These are phyloP conservation scores for Sarocladium oryzae DNA, from an alignment of 2,329 filamentous ascomycete species.

Conservation along the genomic window DNA sequence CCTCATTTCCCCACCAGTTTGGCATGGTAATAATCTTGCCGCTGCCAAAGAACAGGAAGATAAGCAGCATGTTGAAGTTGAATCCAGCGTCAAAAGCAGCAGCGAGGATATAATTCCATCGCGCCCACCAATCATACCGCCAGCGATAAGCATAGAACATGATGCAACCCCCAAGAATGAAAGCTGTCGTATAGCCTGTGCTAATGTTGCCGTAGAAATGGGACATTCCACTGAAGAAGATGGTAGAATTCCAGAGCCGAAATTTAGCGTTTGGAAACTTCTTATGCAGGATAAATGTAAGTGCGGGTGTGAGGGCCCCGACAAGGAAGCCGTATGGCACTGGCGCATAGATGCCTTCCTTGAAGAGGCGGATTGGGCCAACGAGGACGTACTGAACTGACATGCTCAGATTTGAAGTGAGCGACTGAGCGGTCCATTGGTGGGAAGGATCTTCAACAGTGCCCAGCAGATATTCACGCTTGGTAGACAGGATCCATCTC, in stretches of 20 bases:
- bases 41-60: slow-evolving; percentile 54
- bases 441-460: slow-evolving; percentile 44
- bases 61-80: slow-evolving; percentile 54
- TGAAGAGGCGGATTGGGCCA: slow-evolving; percentile 42
- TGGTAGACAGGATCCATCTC: slow-evolving; percentile 51
- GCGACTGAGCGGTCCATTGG: slow-evolving; percentile 54
- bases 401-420: slow-evolving; percentile 45
- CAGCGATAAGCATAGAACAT: slow-evolving; percentile 54
- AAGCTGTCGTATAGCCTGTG: slow-evolving; percentile 50
- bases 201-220: slow-evolving; percentile 56
- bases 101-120: slow-evolving; percentile 55
- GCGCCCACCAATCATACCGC: slow-evolving; percentile 50
- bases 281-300: slow-evolving; percentile 45
- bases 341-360: slow-evolving; percentile 37
- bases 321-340: slow-evolving; percentile 49
- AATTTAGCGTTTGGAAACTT: slow-evolving; percentile 46
- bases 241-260: slow-evolving; percentile 54
- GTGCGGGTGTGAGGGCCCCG: slow-evolving; percentile 36
- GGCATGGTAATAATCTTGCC: slow-evolving; percentile 52
- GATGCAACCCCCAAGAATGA: slow-evolving; percentile 54
- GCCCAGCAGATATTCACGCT: slow-evolving; percentile 48
- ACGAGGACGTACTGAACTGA: slow-evolving; percentile 56
- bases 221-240: slow-evolving; percentile 50
- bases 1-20: slow-evolving; percentile 59
- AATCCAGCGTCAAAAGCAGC: slow-evolving; percentile 57